phyloP scores from a whole-genome alignment of 139 green algal genomes.

The Mesotaenium endlicherianum region DNA sequence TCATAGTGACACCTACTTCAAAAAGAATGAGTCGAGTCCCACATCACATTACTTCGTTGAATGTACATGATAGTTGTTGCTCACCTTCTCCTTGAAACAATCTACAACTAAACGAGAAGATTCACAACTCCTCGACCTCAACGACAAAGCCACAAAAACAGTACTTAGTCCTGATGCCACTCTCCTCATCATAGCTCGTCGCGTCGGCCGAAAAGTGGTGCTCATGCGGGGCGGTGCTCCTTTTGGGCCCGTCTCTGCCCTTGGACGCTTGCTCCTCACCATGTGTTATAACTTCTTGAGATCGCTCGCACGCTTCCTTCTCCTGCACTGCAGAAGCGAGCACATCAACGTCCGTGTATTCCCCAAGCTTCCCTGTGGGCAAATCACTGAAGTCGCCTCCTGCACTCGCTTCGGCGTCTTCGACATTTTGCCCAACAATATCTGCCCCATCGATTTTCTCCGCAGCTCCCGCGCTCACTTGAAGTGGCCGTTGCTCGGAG shows the following conservation, averaged over 20 bases:
- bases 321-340: background rate
- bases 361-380: background rate
- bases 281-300: background rate
- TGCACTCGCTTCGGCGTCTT: background rate
- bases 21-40: too few species aligned
- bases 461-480: background rate
- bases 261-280: background rate
- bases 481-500: background rate
- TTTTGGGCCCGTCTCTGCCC: background rate
- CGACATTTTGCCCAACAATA: background rate
- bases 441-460: background rate
- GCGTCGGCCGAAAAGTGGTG: conserved; percentile 1
- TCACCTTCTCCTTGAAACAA: too few species aligned
- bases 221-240: background rate
- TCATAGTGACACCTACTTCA: too few species aligned
- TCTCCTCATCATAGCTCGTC: background rate
- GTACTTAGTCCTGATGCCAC: conserved; percentile 1
- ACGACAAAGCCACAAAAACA: conserved; percentile 26
- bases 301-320: background rate
- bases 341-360: background rate
- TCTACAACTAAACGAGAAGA: too few species aligned
- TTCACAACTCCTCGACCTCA: conserved; percentile 35
- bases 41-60: too few species aligned
- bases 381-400: background rate
- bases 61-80: too few species aligned